Evolutionary conservation across 108 stramenopile genomes (phyloP), one percentile per base, ranked within the genome.

Genomic region (Cyclotella sp.): DNA sequence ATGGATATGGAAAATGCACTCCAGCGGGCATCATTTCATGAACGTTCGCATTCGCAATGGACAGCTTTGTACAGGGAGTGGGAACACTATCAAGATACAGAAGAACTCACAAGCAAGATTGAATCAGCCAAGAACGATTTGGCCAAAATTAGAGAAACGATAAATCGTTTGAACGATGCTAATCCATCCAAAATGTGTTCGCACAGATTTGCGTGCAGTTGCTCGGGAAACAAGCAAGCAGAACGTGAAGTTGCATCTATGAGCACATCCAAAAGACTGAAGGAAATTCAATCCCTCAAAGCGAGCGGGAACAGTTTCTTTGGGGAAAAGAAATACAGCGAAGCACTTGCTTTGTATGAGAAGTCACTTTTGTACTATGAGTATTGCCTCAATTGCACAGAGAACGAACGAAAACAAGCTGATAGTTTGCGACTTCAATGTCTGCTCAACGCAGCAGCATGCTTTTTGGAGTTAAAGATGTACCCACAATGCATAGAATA

Each of bases 311-410:
- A 76, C 54, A 15, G 14, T 47, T 42, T 67, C 14, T 76, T 76
- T 45, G 30, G 30, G n/a, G 2, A 59, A 0, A 59, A 76, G 44
- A 67, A 68, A 10, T 59, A 46, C 55, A 10, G 42, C 0, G 75
- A 46, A 30, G 75, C 75, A 0, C 45, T 76, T 0, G 57, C 9
- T 14, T 12, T 54, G 12, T 76, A 76, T 52, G 46, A 76, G 47
- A 59, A 49, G 46, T 45, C 66, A 1, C 75, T 76, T 47, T 68
- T 76, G 0, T 76, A 49, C 22, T 76, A 47, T 26, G 75, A 76
- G 47, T 76, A 76, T 49, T 76, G 75, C 47, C 68, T 76, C 46
- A 66, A 67, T 61, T 65, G 66, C 15, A 49, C 12, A 15, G 66
- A 19, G 8, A 8, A 4, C 27, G 75, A 76, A 49, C 30, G 24